phyloP scores from a whole-genome alignment of 305 asterid species.

The Solanum hybrid region DNA sequence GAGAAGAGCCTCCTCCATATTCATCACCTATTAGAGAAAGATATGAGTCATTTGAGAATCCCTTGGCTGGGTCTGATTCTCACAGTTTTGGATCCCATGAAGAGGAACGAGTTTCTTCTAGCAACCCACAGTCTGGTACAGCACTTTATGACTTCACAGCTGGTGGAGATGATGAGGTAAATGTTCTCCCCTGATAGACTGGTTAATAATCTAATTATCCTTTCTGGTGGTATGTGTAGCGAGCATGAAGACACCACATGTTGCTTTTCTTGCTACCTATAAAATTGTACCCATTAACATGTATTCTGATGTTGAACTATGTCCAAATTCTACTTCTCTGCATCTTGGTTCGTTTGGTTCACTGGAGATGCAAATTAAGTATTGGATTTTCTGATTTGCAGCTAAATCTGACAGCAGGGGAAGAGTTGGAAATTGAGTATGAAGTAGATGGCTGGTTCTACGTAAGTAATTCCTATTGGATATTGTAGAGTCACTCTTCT shows the following conservation, averaged over 20 bases:
- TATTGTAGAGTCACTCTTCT: background rate
- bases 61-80: slow-evolving; percentile 69
- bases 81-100: slow-evolving; percentile 48
- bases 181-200: background rate
- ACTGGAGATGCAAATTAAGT: background rate
- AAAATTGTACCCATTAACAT: background rate
- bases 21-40: slow-evolving; percentile 81
- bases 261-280: background rate
- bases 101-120: slow-evolving; percentile 62
- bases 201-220: background rate
- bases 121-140: slow-evolving; percentile 60
- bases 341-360: background rate
- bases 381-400: slow-evolving; percentile 22
- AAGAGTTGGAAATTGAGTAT: slow-evolving; percentile 84
- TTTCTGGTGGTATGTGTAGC: background rate
- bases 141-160: slow-evolving; percentile 98
- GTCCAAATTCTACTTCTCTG: background rate
- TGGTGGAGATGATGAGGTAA: slow-evolving; percentile 99
- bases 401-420: slow-evolving; percentile 90
- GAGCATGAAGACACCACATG: background rate
- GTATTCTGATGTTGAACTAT: slow-evolving; percentile 1
- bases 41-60: slow-evolving; percentile 79
- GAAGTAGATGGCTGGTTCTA: slow-evolving; percentile 99
- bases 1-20: slow-evolving; percentile 97
- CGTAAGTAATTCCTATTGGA: slow-evolving; percentile 45